A percentile compares a stretch with the other conserved stretches of the same genome.
phyloP scores from a whole-genome alignment of 305 asterid species.

The Lippia alba region DNA sequence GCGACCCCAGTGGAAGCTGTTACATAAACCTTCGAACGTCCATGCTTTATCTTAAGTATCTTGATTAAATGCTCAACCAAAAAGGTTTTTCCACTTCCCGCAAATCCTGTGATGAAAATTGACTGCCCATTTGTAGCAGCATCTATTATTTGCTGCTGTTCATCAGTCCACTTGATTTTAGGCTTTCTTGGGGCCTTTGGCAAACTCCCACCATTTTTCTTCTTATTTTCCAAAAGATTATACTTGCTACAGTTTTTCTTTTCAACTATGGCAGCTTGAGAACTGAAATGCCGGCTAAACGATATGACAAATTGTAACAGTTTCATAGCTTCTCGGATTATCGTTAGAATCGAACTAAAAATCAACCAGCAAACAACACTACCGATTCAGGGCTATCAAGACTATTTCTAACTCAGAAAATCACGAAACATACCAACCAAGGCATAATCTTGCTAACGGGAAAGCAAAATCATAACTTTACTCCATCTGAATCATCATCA shows the following conservation, averaged over 20 bases:
- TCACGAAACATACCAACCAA: background rate
- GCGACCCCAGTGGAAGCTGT: constrained; percentile 86
- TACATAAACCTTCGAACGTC: constrained; percentile 56
- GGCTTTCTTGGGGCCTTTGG: constrained; percentile 35
- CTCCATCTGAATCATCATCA: background rate
- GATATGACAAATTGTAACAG: constrained; percentile 39
- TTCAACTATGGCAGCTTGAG: constrained; percentile 32
- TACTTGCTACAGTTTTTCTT: constrained; percentile 13
- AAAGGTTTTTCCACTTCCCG: constrained; percentile 78
- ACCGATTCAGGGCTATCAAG: constrained; percentile 6
- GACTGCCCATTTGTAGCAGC: constrained; percentile 59
- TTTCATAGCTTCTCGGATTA: constrained; percentile 34
- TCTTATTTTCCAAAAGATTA: constrained; percentile 24
- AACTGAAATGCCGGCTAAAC: constrained; percentile 38
- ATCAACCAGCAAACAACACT: background rate
- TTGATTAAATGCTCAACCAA: constrained; percentile 53
- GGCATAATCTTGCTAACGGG: constrained; percentile 14
- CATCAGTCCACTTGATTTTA: constrained; percentile 58
- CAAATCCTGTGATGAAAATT: constrained; percentile 76
- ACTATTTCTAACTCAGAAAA: background rate
- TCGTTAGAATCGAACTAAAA: constrained; percentile 2
- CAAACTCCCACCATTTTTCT: constrained; percentile 28
- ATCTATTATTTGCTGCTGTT: constrained; percentile 55
- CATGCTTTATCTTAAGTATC: constrained; percentile 57
- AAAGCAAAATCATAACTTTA: background rate